These are phyloP conservation scores for Mortierella alpina DNA, from an alignment of 192 early-diverging fungal species.

Conservation along the genomic window DNA sequence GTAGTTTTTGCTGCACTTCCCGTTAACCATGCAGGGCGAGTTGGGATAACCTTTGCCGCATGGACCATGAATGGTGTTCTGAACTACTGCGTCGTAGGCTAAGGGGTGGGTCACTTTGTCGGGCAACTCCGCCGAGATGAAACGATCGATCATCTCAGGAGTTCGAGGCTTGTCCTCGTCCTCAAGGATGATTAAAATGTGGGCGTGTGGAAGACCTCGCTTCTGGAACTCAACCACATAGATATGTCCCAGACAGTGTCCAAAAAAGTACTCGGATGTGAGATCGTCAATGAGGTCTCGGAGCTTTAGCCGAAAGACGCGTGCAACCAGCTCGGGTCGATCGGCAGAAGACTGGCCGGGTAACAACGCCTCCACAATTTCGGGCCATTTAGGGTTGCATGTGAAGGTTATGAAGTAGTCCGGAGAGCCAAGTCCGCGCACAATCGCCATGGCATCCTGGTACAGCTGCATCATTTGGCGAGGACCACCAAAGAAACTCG, in stretches of 20 bases:
- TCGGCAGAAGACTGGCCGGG: too few species aligned
- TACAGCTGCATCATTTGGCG: too few species aligned
- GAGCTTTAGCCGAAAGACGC: too few species aligned
- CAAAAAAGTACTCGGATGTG: too few species aligned
- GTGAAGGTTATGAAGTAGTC: too few species aligned
- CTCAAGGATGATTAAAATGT: background rate
- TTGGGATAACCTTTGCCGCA: conserved; percentile 7
- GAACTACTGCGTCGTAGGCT: conserved; percentile 5
- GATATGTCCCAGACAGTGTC: conserved; percentile 6
- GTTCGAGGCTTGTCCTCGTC: background rate
- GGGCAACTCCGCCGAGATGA: conserved; percentile 34
- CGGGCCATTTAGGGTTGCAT: too few species aligned
- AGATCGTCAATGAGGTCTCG: too few species aligned
- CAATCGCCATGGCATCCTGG: too few species aligned
- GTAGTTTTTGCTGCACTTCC: background rate
- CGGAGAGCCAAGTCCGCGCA: too few species aligned
- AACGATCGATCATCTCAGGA: background rate
- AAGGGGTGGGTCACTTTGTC: background rate
- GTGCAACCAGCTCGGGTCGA: too few species aligned
- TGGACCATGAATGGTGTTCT: conserved; percentile 36
- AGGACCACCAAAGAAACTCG: too few species aligned
- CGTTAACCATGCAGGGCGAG: conserved; percentile 14
- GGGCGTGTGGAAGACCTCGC: conserved; percentile 29
- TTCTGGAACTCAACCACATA: conserved; percentile 47
- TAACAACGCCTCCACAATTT: too few species aligned